Percentiles rank a stretch among this genome's conserved stretches.
phyloP scores from a whole-genome alignment of 192 early-diverging fungal genomes.

The Backusella macrospora region DNA sequence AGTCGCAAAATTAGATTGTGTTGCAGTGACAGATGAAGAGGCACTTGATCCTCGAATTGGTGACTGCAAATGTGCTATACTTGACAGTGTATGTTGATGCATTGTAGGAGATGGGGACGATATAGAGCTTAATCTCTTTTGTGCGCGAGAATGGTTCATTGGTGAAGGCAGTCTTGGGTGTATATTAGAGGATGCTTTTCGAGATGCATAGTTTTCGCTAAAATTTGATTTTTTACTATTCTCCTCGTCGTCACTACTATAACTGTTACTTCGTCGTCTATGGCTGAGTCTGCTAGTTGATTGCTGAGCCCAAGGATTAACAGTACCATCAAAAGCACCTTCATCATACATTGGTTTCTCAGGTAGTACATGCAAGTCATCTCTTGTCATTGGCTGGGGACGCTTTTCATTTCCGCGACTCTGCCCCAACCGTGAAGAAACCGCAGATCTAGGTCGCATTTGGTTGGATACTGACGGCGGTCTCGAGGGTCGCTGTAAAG shows the following conservation, averaged over 20 bases:
- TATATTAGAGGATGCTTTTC: background rate
- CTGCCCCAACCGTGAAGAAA: conserved; percentile 19
- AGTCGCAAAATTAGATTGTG: background rate
- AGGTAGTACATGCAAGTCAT: conserved; percentile 15
- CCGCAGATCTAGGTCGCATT: conserved; percentile 10
- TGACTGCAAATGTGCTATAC: conserved; percentile 13
- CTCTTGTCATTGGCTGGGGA: conserved; percentile 17
- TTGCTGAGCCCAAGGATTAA: conserved; percentile 10
- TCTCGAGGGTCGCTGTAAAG: conserved; percentile 4
- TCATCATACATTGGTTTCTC: conserved; percentile 1
- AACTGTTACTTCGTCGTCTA: background rate
- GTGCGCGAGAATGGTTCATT: background rate
- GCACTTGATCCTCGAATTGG: conserved; percentile 12
- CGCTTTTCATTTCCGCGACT: conserved; percentile 18
- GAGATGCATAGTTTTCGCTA: background rate
- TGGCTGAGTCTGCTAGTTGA: background rate
- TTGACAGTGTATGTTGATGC: background rate
- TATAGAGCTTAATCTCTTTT: conserved; percentile 9
- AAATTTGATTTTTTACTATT: background rate
- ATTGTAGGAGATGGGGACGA: conserved; percentile 6
- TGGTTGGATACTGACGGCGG: background rate
- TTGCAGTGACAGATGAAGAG: conserved; percentile 16
- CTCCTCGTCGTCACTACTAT: background rate
- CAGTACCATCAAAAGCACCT: conserved; percentile 13
- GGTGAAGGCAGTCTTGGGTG: conserved; percentile 3